These are phyloP conservation scores for Plenodomus lindquistii DNA, from an alignment of 2,329 filamentous ascomycete genomes.

Conservation along the genomic window DNA sequence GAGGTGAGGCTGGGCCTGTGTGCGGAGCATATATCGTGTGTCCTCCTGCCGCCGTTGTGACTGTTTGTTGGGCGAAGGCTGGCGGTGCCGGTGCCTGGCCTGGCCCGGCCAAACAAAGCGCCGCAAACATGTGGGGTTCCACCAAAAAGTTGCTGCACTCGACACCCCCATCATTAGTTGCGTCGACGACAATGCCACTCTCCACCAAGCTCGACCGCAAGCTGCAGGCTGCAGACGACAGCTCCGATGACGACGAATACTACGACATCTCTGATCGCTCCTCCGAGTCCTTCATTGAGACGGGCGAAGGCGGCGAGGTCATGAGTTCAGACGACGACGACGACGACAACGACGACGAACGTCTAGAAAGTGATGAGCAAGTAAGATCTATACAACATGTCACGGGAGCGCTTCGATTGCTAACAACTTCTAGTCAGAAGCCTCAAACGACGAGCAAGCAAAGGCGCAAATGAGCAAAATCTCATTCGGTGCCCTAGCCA, in stretches of 20 bases:
- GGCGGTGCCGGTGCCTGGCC: conserved; percentile 11
- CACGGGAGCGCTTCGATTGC: too few species aligned
- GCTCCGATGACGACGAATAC: conserved; percentile 43
- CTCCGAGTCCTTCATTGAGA: conserved; percentile 47
- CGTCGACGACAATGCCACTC: conserved; percentile 41
- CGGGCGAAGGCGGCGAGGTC: conserved; percentile 39
- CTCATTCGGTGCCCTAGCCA: conserved; percentile 87
- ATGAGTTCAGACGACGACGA: conserved; percentile 41
- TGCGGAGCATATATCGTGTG: conserved; percentile 8
- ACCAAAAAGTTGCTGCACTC: conserved; percentile 15
- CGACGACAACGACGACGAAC: too few species aligned
- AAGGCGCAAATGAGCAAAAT: conserved; percentile 60
- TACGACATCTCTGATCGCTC: conserved; percentile 47
- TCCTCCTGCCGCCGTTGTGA: background rate
- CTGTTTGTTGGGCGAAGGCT: conserved; percentile 6
- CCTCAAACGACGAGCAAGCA: conserved; percentile 47
- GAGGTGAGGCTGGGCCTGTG: conserved; percentile 9
- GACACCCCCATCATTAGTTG: background rate
- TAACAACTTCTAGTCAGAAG: conserved; percentile 30
- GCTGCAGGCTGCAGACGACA: conserved; percentile 41
- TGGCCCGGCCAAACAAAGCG: conserved; percentile 12
- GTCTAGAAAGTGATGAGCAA: too few species aligned
- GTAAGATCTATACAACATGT: too few species aligned
- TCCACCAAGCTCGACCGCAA: conserved; percentile 42
- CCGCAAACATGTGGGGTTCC: conserved; percentile 13